phyloP scores from a whole-genome alignment of 73 alveolate genomes.

The Paramecium biaurelia region DNA sequence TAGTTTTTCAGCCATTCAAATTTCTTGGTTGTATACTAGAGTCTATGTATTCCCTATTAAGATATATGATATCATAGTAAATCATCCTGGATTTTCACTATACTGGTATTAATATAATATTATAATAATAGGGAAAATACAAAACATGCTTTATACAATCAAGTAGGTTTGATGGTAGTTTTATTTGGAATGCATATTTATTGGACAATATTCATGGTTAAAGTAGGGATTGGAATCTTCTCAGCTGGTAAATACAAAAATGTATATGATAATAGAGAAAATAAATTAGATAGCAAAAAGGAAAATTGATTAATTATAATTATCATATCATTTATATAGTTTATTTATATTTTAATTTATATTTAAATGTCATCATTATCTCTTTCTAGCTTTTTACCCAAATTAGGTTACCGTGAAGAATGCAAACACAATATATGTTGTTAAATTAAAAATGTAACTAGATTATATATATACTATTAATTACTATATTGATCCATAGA shows the following conservation, averaged over 20 bases:
- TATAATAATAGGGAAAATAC: neutral
- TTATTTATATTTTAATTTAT: neutral
- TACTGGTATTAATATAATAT: neutral
- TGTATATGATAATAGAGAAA: constrained; percentile 55
- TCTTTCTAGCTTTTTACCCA: constrained; percentile 28
- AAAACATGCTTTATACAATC: neutral
- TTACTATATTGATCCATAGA: constrained; percentile 34
- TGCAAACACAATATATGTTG: neutral
- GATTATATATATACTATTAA: neutral
- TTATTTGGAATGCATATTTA: constrained; percentile 54
- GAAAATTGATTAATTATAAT: neutral
- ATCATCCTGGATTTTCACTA: neutral
- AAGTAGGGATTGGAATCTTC: constrained; percentile 49
- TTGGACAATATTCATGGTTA: constrained; percentile 59
- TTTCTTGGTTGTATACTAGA: constrained; percentile 57
- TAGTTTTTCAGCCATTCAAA: neutral
- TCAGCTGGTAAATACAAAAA: constrained; percentile 55
- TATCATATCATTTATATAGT: neutral
- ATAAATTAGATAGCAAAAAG: neutral
- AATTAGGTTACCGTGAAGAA: constrained; percentile 51
- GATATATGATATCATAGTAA: neutral
- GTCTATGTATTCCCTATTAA: constrained; percentile 40
- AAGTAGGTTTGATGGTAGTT: neutral
- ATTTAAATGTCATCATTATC: neutral
- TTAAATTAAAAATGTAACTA: neutral